Evolutionary conservation across 139 green algal genomes (phyloP).

Genomic region (Coelastrella sp.): DNA sequence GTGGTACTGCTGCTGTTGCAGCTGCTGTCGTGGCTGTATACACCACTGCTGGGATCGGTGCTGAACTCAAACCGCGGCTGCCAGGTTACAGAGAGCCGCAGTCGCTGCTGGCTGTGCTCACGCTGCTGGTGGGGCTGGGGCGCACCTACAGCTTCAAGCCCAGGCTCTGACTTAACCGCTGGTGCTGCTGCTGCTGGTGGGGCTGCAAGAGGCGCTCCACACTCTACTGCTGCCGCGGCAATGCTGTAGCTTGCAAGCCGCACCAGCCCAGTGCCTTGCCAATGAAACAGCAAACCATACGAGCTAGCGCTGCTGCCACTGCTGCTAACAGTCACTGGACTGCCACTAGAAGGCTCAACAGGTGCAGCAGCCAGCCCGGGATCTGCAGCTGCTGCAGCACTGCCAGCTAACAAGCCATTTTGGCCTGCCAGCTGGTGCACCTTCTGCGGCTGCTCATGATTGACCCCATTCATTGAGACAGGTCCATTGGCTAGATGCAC

Average conservation of each 20-base stretch:
- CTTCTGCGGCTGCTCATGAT: constrained; percentile 19
- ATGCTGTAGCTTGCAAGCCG: constrained; percentile 4
- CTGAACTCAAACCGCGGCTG: constrained; percentile 36
- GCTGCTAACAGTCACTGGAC: not conserved
- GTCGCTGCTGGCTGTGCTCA: not conserved
- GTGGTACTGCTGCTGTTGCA: constrained; percentile 25
- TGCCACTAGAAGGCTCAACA: not conserved
- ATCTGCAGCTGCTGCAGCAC: not conserved
- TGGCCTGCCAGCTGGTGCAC: not conserved
- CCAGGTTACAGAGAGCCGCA: constrained; percentile 25
- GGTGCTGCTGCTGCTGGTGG: constrained; percentile 4
- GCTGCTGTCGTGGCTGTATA: not conserved
- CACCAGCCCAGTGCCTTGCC: constrained; percentile 33
- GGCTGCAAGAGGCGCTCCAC: not conserved
- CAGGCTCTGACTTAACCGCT: not conserved
- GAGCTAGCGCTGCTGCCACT: constrained; percentile 23
- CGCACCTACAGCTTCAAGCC: not conserved
- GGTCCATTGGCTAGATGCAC: not conserved
- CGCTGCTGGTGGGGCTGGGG: not conserved
- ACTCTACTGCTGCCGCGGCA: not conserved
- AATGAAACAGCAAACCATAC: constrained; percentile 38
- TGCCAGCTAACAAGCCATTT: not conserved
- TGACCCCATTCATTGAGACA: not conserved
- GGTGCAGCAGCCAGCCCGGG: not conserved
- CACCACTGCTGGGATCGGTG: not conserved